phyloP scores from a whole-genome alignment of 352 stramenopile genomes.

The Pythium utonaiense region DNA sequence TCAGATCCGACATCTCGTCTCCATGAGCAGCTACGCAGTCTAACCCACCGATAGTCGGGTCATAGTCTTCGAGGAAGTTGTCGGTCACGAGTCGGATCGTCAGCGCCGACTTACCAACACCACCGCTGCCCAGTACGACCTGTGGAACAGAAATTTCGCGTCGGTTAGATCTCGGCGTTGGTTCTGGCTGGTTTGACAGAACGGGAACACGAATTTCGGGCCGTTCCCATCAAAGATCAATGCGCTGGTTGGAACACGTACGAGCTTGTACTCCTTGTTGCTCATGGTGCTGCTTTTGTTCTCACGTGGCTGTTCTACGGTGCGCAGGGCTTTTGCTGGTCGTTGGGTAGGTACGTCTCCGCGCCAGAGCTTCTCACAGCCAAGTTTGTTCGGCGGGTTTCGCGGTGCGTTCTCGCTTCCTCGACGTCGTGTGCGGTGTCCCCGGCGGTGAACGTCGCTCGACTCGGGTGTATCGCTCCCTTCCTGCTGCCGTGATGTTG shows the following conservation, averaged over 20 bases:
- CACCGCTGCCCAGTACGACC: conserved; percentile 87
- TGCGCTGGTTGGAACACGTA: conserved; percentile 25
- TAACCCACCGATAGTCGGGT: conserved; percentile 84
- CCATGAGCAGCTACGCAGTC: background rate
- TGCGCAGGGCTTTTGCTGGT: background rate
- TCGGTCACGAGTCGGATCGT: conserved; percentile 91
- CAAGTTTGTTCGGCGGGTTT: conserved; percentile 6
- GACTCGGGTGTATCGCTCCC: background rate
- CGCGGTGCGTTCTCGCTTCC: conserved; percentile 11
- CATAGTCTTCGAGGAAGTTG: conserved; percentile 93
- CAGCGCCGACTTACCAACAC: conserved; percentile 90
- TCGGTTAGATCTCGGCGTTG: background rate
- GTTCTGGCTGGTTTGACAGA: background rate
- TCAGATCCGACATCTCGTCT: background rate
- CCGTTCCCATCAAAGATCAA: too few relatives aligned
- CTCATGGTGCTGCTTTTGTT: conserved; percentile 41
- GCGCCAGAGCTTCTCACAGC: background rate
- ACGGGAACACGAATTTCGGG: background rate
- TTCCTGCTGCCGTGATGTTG: conserved; percentile 15
- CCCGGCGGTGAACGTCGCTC: conserved; percentile 1
- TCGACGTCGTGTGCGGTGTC: conserved; percentile 20
- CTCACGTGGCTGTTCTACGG: background rate
- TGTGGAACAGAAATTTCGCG: conserved; percentile 25
- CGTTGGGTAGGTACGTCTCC: conserved; percentile 1
- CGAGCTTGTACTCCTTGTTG: conserved; percentile 85